phyloP scores from a whole-genome alignment of 2,329 filamentous ascomycete species.

The Pseudopyricularia javanii region DNA sequence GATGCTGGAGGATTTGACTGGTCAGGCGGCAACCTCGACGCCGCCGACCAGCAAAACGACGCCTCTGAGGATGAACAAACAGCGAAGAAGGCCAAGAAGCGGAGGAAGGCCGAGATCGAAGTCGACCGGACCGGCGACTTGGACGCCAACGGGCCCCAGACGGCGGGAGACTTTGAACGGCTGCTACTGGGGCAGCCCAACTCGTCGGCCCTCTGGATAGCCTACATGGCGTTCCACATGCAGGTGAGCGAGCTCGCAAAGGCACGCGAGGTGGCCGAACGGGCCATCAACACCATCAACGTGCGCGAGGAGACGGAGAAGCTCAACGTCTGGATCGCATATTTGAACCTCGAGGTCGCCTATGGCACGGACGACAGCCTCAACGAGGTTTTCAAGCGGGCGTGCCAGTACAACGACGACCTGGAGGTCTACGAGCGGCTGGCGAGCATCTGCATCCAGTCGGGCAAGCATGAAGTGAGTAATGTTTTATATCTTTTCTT shows the following conservation, averaged over 20 bases:
- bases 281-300: slow-evolving; percentile 82
- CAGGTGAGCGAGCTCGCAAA: slow-evolving; percentile 80
- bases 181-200: slow-evolving; percentile 85
- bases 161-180: slow-evolving; percentile 84
- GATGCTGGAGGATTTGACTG: slow-evolving; percentile 76
- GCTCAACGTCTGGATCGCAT: slow-evolving; percentile 87
- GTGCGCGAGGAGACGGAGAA: slow-evolving; percentile 87
- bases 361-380: slow-evolving; percentile 76
- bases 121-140: slow-evolving; percentile 88
- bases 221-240: slow-evolving; percentile 98
- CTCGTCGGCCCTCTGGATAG: slow-evolving; percentile 86
- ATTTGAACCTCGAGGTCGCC: slow-evolving; percentile 86
- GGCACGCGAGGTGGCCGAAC: slow-evolving; percentile 79
- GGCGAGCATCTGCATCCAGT: slow-evolving; percentile 90
- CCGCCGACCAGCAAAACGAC: slow-evolving; percentile 38
- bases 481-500: not conserved
- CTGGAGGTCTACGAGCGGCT: slow-evolving; percentile 82
- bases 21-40: slow-evolving; percentile 58
- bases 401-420: slow-evolving; percentile 86
- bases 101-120: slow-evolving; percentile 67
- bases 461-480: slow-evolving; percentile 69
- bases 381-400: slow-evolving; percentile 79
- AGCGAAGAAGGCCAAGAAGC: slow-evolving; percentile 31
- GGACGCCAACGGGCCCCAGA: slow-evolving; percentile 78
- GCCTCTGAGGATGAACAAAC: slow-evolving; percentile 19